These are phyloP conservation scores for Cystobasidium sp. DNA, from an alignment of 1,284 basidiomycete genomes.

Conservation along the genomic window DNA sequence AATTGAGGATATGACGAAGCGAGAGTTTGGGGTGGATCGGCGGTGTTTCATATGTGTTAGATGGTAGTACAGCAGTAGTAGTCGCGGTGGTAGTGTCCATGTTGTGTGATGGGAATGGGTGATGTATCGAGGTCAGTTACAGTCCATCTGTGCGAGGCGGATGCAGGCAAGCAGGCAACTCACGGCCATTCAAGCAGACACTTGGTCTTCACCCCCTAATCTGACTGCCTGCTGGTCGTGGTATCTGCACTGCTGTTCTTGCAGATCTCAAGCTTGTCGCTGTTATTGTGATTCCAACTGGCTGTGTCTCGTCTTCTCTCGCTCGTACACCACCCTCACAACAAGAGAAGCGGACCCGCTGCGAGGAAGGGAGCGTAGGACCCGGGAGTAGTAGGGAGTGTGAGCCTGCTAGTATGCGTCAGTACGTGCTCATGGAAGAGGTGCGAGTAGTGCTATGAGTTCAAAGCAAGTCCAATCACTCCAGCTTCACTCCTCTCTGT, in stretches of 20 bases:
- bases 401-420: background rate
- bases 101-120: background rate
- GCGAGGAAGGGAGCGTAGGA: background rate
- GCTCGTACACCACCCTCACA: background rate
- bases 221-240: background rate
- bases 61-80: background rate
- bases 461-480: background rate
- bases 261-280: conserved; percentile 9
- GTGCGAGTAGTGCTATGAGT: background rate
- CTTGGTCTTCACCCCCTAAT: background rate
- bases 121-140: background rate
- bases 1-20: conserved; percentile 11
- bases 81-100: background rate
- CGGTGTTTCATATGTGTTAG: background rate
- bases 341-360: background rate
- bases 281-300: conserved; percentile 23
- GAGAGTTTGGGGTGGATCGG: conserved; percentile 4
- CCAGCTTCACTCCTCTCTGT: background rate
- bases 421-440: background rate
- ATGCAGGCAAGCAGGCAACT: conserved; percentile 2
- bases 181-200: conserved; percentile 33
- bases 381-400: background rate
- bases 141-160: background rate
- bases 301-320: background rate
- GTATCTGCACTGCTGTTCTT: conserved; percentile 6